Conservation (phyloP, 345 rosid species). For the Arabis alpina region DNA sequence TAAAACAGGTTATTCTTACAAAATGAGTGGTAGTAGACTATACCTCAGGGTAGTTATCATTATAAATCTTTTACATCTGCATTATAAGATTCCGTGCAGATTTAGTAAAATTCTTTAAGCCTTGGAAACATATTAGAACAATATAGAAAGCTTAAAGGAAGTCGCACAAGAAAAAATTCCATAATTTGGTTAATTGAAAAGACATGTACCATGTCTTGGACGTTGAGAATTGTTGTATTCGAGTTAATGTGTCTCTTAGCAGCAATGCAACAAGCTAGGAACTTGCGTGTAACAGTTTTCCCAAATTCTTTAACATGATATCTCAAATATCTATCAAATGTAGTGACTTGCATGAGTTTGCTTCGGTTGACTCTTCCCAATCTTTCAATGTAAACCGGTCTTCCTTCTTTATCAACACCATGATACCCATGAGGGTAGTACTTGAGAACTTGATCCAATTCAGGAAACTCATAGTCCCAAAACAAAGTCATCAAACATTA, state of each 20-base stretch:
- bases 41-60: slow-evolving; percentile 94
- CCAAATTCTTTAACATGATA: slow-evolving; percentile 92
- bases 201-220: slow-evolving; percentile 82
- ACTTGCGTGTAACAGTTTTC: slow-evolving; percentile 70
- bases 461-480: slow-evolving; percentile 86
- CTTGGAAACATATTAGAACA: slow-evolving; percentile 46
- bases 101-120: slow-evolving; percentile 75
- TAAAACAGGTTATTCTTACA: not conserved
- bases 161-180: not conserved
- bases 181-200: not conserved
- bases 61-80: slow-evolving; percentile 78
- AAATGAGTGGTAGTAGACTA: not conserved
- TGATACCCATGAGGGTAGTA: slow-evolving; percentile 91
- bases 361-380: slow-evolving; percentile 79
- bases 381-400: slow-evolving; percentile 85
- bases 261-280: slow-evolving; percentile 86
- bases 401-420: slow-evolving; percentile 92
- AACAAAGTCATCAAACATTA: not conserved
- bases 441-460: slow-evolving; percentile 69
- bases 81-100: slow-evolving; percentile 73
- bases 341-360: slow-evolving; percentile 82
- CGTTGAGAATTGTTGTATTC: slow-evolving; percentile 85
- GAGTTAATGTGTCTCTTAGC: slow-evolving; percentile 83
- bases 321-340: slow-evolving; percentile 73
- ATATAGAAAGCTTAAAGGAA: not conserved